Base-by-base conservation (phyloP, 2,329 filamentous ascomycete species). In the Gaeumannomyces tritici region DNA sequence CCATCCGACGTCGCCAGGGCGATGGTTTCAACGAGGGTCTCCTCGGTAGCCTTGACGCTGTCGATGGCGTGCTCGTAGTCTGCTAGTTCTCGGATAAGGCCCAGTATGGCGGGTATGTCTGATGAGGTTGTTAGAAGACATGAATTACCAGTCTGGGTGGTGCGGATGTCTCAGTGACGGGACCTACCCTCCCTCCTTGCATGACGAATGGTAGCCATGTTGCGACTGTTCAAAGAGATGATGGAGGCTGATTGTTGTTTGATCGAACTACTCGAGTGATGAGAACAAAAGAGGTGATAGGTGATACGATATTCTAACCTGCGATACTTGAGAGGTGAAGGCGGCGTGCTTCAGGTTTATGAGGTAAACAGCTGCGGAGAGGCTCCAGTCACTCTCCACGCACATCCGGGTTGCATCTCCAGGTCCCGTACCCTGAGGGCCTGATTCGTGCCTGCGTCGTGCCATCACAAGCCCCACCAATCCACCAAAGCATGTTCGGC, bases 41-140 rank as follows among this genome's bases (percentile, higher is more conserved):
- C 83, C 66, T 89, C 83, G 29, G 92, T 98, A 0, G 93, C 92
- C 72, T 91, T 82, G 66, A 96, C 91, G 67, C 81, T 77, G 68
- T 87, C 79, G 3, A 87, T 79, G 70, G 89, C 89, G 31, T 93
- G 86, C 74, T 97, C 92, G 78, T 97, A 96, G 68, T 87, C 84
- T 67, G 93, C 93, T 11, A 98, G 86, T 71, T 92, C 93, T 62
- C 86, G 83, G 75, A 98, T 92, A 70, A 97, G 81, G 67, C 80
- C 76, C 29, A 96, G 84, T 73, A 98, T 96, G n/a, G 80, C 79
- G 28, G 87, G 84, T 63, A 96, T 85, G 70, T 98, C 93, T 96
- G 66, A 51, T 21, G 42, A n/a, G 42, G 42, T 9, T 21, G 42
- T 51, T n/a, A 51, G 42, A 51, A 51, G 7, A n/a, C 42, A 9